A percentile compares a stretch with the other conserved stretches of the same genome.
phyloP scores from a whole-genome alignment of 371 early-diverging fungal genomes.

The Rhizomucor miehei region DNA sequence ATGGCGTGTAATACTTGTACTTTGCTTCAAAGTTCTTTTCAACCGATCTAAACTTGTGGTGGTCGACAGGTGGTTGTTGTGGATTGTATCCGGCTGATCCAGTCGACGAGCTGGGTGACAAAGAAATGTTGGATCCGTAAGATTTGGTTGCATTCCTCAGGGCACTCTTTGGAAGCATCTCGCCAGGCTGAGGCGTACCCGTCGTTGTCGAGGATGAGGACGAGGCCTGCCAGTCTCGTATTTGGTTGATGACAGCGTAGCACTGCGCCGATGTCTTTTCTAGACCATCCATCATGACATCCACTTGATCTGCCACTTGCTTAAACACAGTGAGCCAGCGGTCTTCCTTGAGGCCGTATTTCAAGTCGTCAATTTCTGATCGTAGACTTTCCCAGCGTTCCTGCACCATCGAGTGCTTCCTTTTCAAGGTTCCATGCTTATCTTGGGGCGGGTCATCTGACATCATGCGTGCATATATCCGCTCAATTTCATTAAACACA shows the following conservation, averaged over 20 bases:
- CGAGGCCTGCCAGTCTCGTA: slow-evolving; percentile 21
- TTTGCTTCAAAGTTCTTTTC: slow-evolving; percentile 64
- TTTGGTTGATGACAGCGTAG: slow-evolving; percentile 48
- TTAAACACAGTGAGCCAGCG: slow-evolving; percentile 58
- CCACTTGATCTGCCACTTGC: slow-evolving; percentile 57
- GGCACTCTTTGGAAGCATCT: slow-evolving; percentile 16
- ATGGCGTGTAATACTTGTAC: slow-evolving; percentile 58
- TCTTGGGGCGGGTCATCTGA: slow-evolving; percentile 29
- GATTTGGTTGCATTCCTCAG: slow-evolving; percentile 15
- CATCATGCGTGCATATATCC: slow-evolving; percentile 50
- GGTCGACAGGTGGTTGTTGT: slow-evolving; percentile 29
- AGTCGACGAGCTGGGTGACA: slow-evolving; percentile 17
- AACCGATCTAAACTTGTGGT: slow-evolving; percentile 44
- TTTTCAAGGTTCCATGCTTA: slow-evolving; percentile 30
- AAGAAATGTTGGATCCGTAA: slow-evolving; percentile 16
- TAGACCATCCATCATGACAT: slow-evolving; percentile 58
- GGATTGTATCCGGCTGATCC: slow-evolving; percentile 10
- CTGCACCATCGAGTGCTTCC: slow-evolving; percentile 34
- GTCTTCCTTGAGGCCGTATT: slow-evolving; percentile 57
- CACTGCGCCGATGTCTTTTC: slow-evolving; percentile 58
- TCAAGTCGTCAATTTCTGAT: slow-evolving; percentile 48
- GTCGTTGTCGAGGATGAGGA: slow-evolving; percentile 1
- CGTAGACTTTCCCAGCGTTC: slow-evolving; percentile 49
- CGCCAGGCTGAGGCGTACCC: background rate
- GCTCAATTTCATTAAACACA: slow-evolving; percentile 49